Conservation (phyloP, 23 red algal genomes). For the Gracilariopsis chorda region DNA sequence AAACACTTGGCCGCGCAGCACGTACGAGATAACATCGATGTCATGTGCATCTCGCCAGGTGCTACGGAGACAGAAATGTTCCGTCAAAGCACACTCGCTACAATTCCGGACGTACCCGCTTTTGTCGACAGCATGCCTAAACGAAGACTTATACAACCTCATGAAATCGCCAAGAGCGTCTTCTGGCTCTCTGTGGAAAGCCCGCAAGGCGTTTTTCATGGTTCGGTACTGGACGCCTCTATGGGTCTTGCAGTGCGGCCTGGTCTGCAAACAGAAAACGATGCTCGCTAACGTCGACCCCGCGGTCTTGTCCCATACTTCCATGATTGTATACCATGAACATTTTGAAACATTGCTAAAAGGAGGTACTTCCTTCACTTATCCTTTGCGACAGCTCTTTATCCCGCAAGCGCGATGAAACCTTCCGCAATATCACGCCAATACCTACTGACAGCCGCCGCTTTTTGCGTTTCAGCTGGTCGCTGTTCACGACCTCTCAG, state of each 20-base stretch:
- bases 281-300: not conserved
- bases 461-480: too few relatives aligned
- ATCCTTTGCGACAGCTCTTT: too few relatives aligned
- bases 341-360: too few relatives aligned
- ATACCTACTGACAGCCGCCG: too few relatives aligned
- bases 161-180: constrained; percentile 58
- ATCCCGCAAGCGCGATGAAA: too few relatives aligned
- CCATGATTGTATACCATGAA: too few relatives aligned
- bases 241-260: constrained; percentile 82
- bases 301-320: too few relatives aligned
- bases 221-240: constrained; percentile 70
- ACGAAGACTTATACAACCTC: constrained; percentile 61
- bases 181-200: constrained; percentile 56
- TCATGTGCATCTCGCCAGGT: constrained; percentile 73
- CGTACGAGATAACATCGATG: constrained; percentile 55
- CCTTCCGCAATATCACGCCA: too few relatives aligned
- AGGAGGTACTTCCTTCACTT: too few relatives aligned
- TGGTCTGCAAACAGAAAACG: constrained; percentile 72
- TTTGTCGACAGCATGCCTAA: constrained; percentile 82
- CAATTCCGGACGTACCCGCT: not conserved
- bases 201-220: constrained; percentile 67
- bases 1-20: constrained; percentile 79
- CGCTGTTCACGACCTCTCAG: too few relatives aligned
- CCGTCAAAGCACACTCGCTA: constrained; percentile 40
- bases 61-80: constrained; percentile 94